Evolutionary conservation across 2,329 filamentous ascomycete genomes (phyloP).

Genomic region (Neurospora sp.): DNA sequence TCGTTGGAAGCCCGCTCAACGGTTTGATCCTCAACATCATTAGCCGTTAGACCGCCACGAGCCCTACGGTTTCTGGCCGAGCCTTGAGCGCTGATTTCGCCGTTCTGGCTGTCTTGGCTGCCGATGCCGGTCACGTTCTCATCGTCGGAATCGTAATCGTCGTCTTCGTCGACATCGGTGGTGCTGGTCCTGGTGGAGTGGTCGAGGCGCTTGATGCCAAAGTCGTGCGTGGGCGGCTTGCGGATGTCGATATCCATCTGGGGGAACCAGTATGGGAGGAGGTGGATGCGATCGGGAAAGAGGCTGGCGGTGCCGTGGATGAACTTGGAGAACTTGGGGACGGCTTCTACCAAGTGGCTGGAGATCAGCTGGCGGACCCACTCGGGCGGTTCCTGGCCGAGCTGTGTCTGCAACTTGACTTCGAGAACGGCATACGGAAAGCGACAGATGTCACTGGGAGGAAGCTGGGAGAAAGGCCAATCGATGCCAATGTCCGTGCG

Average conservation of each 20-base stretch:
- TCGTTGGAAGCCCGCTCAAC: slow-evolving; percentile 46
- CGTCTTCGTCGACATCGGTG: slow-evolving; percentile 66
- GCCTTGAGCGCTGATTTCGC: slow-evolving; percentile 29
- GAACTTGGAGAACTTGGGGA: slow-evolving; percentile 98
- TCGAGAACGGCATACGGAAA: slow-evolving; percentile 96
- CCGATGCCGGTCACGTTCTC: slow-evolving; percentile 31
- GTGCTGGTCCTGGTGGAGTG: slow-evolving; percentile 69
- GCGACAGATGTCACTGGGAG: slow-evolving; percentile 71
- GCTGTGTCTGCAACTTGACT: slow-evolving; percentile 94
- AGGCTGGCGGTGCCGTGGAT: slow-evolving; percentile 88
- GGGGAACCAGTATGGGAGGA: slow-evolving; percentile 94
- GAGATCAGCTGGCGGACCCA: slow-evolving; percentile 92
- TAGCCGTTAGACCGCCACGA: slow-evolving; percentile 30
- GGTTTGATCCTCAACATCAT: slow-evolving; percentile 77
- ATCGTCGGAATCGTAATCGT: slow-evolving; percentile 58
- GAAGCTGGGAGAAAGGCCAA: slow-evolving; percentile 83
- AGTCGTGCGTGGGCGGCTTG: slow-evolving; percentile 79
- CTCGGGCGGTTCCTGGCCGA: slow-evolving; percentile 86
- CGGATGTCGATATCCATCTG: slow-evolving; percentile 98
- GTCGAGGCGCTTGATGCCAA: slow-evolving; percentile 76
- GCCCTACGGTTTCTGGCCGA: slow-evolving; percentile 20
- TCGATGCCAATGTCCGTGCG: slow-evolving; percentile 97
- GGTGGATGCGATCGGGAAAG: slow-evolving; percentile 76
- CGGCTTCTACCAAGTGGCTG: slow-evolving; percentile 94
- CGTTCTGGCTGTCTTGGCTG: slow-evolving; percentile 21